A percentile compares a stretch with the other conserved stretches of the same genome.
phyloP scores from a whole-genome alignment of 176 grass and related monocot genomes.

The Zoysia japonica region DNA sequence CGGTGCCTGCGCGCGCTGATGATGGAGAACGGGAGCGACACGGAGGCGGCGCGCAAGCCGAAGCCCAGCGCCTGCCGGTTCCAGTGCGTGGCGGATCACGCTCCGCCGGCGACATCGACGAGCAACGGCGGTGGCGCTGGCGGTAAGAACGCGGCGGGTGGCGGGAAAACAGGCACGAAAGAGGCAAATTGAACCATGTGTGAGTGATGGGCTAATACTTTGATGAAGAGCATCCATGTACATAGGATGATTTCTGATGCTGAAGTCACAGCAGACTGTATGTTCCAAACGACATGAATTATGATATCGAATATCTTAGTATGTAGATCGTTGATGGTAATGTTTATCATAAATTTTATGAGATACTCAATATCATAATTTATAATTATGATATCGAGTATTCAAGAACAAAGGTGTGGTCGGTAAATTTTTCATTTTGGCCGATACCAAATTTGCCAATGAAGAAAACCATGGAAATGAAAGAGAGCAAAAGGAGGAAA shows the following conservation, averaged over 20 bases:
- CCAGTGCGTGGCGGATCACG: constrained; percentile 53
- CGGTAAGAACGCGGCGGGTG: constrained; percentile 8
- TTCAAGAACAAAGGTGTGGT: background rate
- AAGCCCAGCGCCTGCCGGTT: constrained; percentile 59
- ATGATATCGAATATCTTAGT: no score
- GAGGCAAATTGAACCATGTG: background rate
- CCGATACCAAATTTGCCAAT: background rate
- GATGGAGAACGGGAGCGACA: constrained; percentile 74
- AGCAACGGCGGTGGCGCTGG: background rate
- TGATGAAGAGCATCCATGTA: background rate
- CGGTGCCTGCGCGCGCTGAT: constrained; percentile 78
- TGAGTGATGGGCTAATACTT: background rate
- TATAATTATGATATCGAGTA: no score
- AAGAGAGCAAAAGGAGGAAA: background rate
- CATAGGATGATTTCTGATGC: background rate
- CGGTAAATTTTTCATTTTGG: background rate
- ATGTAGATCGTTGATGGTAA: no score
- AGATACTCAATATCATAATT: no score
- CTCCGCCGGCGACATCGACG: background rate
- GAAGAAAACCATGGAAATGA: background rate
- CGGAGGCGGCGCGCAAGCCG: constrained; percentile 45
- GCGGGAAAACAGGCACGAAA: constrained; percentile 21
- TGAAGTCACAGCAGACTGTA: background rate
- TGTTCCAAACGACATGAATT: background rate
- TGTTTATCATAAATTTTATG: no score